Evolutionary conservation across 768 basidiomycete genomes (phyloP), one percentile per base, ranked within the genome.

Genomic region (Artomyces pyxidatus): DNA sequence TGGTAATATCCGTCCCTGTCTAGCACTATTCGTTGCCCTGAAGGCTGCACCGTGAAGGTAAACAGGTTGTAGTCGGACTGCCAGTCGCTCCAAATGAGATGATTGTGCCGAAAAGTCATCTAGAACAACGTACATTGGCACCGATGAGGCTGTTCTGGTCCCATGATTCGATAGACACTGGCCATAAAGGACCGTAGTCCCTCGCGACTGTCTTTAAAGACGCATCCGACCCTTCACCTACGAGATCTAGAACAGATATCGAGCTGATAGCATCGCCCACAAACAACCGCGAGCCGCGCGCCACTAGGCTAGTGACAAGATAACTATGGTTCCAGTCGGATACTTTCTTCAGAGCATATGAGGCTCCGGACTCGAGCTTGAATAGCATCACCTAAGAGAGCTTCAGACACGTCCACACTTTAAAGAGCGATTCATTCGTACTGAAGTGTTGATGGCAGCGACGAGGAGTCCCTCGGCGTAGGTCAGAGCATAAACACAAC

Each of bases 211-310:
- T 72, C 28, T 71, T 40, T 4, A 57, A 39, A 37, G 53, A 52
- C 47, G 49, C 21, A 8, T 61, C 25, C 4, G 85, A 60, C 51
- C 69, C 71, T 3, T 61, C 68, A 2, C 57, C 52, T 16, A 48
- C 37, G 44, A 85, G 63, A 48, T 74, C 74, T 27, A 94, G 68
- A 23, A 90, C 55, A 3, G 89, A 83, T 16, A 94, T 73, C 0
- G 90, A 91, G 60, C 78, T 80, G 23, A 94, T 76, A 7, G 83
- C 80, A 59, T 96, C 93, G 29, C 87, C 88, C n/a, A 81, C 74
- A 16, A 87, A 65, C 22, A 95, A 61, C 40, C 65, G 68, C 51
- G 80, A 65, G 2, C 69, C 74, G 41, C 73, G 74, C 3, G 77
- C 67, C 0, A 75, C 78, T 19, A 96, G 65, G 48, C 77, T 81